Evolutionary conservation across 1,284 basidiomycete species (phyloP).

Genomic region (Apiotrichum laibachii): DNA sequence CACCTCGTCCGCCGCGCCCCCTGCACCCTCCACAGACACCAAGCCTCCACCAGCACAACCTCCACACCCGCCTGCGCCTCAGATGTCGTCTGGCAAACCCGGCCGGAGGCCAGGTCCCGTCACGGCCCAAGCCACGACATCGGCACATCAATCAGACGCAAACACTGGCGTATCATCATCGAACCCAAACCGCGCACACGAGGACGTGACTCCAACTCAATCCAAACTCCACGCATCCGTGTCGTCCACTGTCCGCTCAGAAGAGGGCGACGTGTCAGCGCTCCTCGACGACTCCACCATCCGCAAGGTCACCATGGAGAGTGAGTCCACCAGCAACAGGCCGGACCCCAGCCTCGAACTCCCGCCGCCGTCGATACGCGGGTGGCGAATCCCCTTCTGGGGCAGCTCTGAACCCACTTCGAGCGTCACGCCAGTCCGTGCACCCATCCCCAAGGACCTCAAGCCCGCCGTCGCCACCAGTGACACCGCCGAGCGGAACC

Average conservation of each 20-base stretch:
- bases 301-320: background rate
- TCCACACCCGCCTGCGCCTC: background rate
- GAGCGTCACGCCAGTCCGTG: background rate
- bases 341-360: background rate
- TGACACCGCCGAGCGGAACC: background rate
- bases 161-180: too few relatives aligned
- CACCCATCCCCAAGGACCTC: background rate
- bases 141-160: background rate
- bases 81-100: too few relatives aligned
- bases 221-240: background rate
- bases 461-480: background rate
- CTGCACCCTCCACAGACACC: background rate
- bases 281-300: background rate
- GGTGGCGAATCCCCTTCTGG: constrained; percentile 9
- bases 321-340: background rate
- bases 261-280: background rate
- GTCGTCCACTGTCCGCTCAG: background rate
- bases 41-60: background rate
- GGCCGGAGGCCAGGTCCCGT: too few relatives aligned
- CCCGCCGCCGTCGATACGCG: background rate
- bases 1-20: background rate
- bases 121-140: background rate
- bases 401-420: background rate
- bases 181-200: too few relatives aligned
- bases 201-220: background rate